Evolutionary conservation across 2,329 filamentous ascomycete species (phyloP).

Genomic region (Sclerotinia trifoliorum): DNA sequence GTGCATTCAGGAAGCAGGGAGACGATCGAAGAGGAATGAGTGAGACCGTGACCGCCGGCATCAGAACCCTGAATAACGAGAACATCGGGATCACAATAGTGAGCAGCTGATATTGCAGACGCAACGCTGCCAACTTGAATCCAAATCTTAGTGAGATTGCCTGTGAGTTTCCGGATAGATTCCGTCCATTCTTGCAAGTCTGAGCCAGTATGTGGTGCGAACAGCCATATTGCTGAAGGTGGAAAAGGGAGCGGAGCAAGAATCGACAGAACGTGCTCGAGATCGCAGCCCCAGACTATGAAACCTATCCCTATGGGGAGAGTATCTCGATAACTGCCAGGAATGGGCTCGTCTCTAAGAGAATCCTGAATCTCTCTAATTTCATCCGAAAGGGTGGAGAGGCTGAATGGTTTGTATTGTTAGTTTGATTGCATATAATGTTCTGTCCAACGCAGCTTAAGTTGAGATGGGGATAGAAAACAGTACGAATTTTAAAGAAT

Average conservation of each 20-base stretch:
- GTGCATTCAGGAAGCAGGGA: slow-evolving; percentile 41
- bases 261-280: slow-evolving; percentile 38
- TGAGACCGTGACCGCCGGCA: slow-evolving; percentile 43
- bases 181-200: slow-evolving; percentile 39
- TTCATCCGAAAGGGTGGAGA: slow-evolving; percentile 15
- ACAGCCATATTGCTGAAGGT: slow-evolving; percentile 49
- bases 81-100: slow-evolving; percentile 36
- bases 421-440: neutral
- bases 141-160: slow-evolving; percentile 38
- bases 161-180: slow-evolving; percentile 32
- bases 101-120: slow-evolving; percentile 34
- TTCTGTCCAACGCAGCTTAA: neutral
- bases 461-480: slow-evolving; percentile 26
- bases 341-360: slow-evolving; percentile 24
- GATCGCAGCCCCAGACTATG: slow-evolving; percentile 47
- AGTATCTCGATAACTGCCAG: slow-evolving; percentile 23
- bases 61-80: slow-evolving; percentile 43
- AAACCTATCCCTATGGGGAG: slow-evolving; percentile 51
- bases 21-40: slow-evolving; percentile 39
- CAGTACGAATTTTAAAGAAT: slow-evolving; percentile 31
- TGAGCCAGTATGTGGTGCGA: slow-evolving; percentile 41
- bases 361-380: slow-evolving; percentile 17
- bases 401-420: neutral
- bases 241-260: slow-evolving; percentile 37
- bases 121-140: slow-evolving; percentile 41